A percentile compares a stretch with the other conserved stretches of the same genome.
Evolutionary conservation across 2,329 filamentous ascomycete genomes (phyloP).

Genomic region (Fusarium pininemorale): DNA sequence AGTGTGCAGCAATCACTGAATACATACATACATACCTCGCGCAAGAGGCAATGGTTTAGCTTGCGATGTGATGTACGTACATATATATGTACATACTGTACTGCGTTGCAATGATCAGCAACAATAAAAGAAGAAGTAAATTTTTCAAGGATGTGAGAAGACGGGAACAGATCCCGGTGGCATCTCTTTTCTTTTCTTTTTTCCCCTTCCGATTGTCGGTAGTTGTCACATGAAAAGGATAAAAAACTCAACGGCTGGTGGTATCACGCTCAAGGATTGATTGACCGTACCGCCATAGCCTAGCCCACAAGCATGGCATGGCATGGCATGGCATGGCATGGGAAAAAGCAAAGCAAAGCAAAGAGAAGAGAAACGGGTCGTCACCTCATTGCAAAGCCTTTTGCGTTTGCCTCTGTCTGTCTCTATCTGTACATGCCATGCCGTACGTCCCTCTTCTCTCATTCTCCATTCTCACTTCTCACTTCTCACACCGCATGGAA

Average conservation of each 20-base stretch:
- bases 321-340: background rate
- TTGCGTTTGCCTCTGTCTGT: background rate
- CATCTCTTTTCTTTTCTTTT: no score
- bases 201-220: no score
- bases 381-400: conserved; percentile 19
- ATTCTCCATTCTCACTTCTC: background rate
- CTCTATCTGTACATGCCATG: background rate
- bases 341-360: conserved; percentile 26
- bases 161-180: conserved; percentile 6
- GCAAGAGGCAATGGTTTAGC: conserved; percentile 24
- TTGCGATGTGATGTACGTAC: background rate
- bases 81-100: background rate
- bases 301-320: conserved; percentile 13
- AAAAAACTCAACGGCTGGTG: conserved; percentile 24
- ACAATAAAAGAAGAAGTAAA: conserved; percentile 5
- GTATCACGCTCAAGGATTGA: conserved; percentile 29
- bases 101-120: background rate
- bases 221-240: no score
- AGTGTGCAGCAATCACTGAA: conserved; percentile 6
- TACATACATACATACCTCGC: background rate
- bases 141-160: background rate
- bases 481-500: conserved; percentile 25
- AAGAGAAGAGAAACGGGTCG: conserved; percentile 19
- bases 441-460: background rate
- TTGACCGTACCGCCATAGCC: conserved; percentile 20